Evolutionary conservation across 306 rosid genomes (phyloP).

Genomic region (Delonix regia): DNA sequence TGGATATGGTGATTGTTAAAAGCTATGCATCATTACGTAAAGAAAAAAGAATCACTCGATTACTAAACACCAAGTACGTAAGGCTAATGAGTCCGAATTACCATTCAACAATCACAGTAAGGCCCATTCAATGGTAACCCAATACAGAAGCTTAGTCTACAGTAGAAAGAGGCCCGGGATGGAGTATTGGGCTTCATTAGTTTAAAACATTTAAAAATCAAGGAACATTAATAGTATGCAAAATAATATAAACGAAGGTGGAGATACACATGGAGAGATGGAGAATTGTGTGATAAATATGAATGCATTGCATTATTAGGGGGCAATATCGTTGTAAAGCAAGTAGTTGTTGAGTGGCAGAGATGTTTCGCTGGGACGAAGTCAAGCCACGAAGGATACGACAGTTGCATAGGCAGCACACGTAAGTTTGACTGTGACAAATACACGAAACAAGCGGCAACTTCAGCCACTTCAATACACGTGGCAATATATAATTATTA

Average conservation of each 20-base stretch:
- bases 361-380: conserved; percentile 19
- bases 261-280: background rate
- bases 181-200: background rate
- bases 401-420: background rate
- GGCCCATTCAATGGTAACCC: background rate
- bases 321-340: background rate
- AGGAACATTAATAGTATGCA: too few species aligned
- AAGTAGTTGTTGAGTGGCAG: conserved; percentile 16
- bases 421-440: conserved; percentile 31
- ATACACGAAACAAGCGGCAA: too few species aligned
- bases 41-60: too few species aligned
- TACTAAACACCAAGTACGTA: too few species aligned
- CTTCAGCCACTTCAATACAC: background rate
- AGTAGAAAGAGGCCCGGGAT: background rate
- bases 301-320: background rate
- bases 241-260: too few species aligned
- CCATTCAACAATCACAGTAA: background rate
- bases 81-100: too few species aligned
- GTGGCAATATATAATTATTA: background rate
- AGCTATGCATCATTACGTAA: too few species aligned
- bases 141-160: background rate
- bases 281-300: background rate
- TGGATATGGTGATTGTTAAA: too few species aligned
- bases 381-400: background rate
- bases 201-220: too few species aligned